Evolutionary conservation across 177 flowering plant genomes (phyloP).

Genomic region (Vitis hybrid): DNA sequence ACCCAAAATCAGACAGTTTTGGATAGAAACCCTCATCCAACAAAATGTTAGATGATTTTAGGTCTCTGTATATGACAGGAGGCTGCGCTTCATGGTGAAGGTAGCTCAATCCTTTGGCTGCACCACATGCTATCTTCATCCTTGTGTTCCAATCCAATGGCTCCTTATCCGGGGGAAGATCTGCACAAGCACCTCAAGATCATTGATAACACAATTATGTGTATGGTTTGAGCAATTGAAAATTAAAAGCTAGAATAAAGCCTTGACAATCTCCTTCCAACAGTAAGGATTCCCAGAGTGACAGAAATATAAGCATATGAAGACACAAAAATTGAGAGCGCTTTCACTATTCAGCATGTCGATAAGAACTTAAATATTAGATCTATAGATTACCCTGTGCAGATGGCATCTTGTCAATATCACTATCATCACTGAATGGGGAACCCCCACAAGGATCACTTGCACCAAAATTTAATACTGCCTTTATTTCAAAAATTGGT

Average conservation of each 20-base stretch:
- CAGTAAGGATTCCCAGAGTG: no score
- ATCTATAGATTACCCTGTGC: no score
- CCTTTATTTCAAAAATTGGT: no score
- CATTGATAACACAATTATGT: not conserved
- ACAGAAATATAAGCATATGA: no score
- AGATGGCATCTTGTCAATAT: no score
- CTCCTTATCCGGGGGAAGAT: conserved; percentile 24
- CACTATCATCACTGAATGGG: no score
- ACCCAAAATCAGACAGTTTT: conserved; percentile 54
- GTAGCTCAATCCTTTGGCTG: conserved; percentile 50
- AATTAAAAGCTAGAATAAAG: not conserved
- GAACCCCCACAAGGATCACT: no score
- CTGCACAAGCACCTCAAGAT: conserved; percentile 16
- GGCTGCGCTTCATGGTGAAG: conserved; percentile 41
- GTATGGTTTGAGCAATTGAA: not conserved
- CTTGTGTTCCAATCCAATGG: conserved; percentile 54
- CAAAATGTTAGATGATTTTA: conserved; percentile 44
- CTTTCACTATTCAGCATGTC: no score
- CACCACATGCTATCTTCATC: conserved; percentile 49
- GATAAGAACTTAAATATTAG: no score
- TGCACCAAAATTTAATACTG: no score
- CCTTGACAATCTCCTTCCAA: no score
- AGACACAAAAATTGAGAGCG: no score
- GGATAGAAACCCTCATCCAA: conserved; percentile 35
- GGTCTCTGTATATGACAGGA: conserved; percentile 46